Percentiles rank a stretch among this genome's conserved stretches.
Conservation (phyloP, 1,284 basidiomycete species). For the Stygiomarasmius scandens region DNA sequence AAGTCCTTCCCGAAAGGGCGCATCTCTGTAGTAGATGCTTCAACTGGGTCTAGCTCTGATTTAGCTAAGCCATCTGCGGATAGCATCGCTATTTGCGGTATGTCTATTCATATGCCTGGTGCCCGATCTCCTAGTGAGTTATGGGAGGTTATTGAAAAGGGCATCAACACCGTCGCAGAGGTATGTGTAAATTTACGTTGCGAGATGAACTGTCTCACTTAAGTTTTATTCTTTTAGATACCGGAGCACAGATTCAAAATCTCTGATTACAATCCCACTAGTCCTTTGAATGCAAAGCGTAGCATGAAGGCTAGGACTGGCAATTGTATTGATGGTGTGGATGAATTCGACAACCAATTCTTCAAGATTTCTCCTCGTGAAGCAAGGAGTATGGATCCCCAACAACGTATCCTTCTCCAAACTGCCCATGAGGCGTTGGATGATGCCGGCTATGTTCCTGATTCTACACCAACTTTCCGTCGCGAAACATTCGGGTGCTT, state of each 20-base stretch:
- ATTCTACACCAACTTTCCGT: constrained; percentile 51
- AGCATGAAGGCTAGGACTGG: constrained; percentile 57
- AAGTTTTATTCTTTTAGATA: constrained; percentile 42
- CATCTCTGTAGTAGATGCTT: constrained; percentile 30
- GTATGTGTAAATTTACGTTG: constrained; percentile 34
- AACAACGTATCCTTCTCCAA: constrained; percentile 69
- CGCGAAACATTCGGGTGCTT: constrained; percentile 64
- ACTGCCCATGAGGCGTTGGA: constrained; percentile 70
- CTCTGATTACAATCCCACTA: constrained; percentile 36
- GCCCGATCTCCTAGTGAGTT: constrained; percentile 48
- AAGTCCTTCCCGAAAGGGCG: constrained; percentile 31
- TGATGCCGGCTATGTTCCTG: constrained; percentile 67
- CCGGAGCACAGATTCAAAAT: constrained; percentile 59
- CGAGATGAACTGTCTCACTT: not conserved
- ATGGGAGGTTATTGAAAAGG: constrained; percentile 62
- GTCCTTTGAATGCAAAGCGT: constrained; percentile 31
- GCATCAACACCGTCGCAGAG: constrained; percentile 59
- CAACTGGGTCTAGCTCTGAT: not conserved
- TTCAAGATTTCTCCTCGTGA: constrained; percentile 75
- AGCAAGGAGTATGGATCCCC: constrained; percentile 74
- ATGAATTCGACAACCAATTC: constrained; percentile 68
- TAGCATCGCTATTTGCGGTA: constrained; percentile 66
- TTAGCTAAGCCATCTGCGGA: constrained; percentile 36
- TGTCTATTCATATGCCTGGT: constrained; percentile 68
- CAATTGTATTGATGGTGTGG: constrained; percentile 62